Conservation (phyloP, 2,329 filamentous ascomycete genomes). For the Aspergillus fumigatiaffinis region DNA sequence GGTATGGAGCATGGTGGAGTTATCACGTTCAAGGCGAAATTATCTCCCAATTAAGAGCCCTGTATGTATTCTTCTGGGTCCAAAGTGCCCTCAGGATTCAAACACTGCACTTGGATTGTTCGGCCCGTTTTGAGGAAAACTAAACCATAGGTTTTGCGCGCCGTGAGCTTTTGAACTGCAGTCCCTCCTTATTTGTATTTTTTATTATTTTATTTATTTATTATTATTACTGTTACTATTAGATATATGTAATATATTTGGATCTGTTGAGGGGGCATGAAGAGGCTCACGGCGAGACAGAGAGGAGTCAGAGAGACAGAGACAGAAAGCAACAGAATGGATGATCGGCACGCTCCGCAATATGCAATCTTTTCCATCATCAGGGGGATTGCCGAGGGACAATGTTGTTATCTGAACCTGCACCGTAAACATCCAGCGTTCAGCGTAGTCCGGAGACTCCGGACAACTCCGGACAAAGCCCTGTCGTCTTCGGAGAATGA, state of each 20-base stretch:
- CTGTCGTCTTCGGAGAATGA: neutral
- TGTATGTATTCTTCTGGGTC: neutral
- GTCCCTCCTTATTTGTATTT: no score
- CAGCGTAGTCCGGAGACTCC: no score
- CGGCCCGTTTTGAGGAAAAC: no score
- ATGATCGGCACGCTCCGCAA: neutral
- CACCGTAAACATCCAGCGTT: neutral
- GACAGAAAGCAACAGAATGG: neutral
- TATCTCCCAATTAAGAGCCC: neutral
- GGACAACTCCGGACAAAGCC: neutral
- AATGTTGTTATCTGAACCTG: neutral
- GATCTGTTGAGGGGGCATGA: neutral
- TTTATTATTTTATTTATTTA: no score
- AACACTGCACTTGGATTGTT: no score
- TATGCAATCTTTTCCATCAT: neutral
- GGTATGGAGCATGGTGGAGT: no score
- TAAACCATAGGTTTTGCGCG: no score
- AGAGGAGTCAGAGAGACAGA: no score
- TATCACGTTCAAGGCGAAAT: neutral
- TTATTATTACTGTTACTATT: no score
- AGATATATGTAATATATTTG: no score
- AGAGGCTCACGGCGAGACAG: neutral
- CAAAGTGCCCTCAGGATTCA: no score
- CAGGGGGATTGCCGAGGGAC: neutral
- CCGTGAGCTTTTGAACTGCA: no score